Percentiles rank a stretch among this genome's conserved stretches.
Conservation (phyloP, 495 filamentous ascomycete species). For the Thermochaetoides thermophila region DNA sequence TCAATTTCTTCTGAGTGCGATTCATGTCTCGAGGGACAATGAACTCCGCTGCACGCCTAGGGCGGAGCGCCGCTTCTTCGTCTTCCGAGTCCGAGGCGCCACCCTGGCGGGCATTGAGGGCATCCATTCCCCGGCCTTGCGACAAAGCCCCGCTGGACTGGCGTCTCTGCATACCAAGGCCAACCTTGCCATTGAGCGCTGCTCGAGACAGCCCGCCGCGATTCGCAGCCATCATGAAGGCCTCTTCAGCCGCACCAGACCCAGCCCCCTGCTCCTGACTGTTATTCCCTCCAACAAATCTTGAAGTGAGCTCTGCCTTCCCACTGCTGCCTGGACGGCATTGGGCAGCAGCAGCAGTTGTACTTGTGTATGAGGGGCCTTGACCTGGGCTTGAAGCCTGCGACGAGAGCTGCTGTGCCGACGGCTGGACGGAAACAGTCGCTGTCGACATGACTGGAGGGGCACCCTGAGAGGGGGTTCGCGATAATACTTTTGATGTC, state of each 20-base stretch:
- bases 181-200: conserved; percentile 6
- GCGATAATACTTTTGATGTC: conserved; percentile 43
- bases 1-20: conserved; percentile 56
- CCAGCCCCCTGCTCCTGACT: conserved; percentile 24
- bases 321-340: conserved; percentile 28
- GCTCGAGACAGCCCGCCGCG: conserved; percentile 7
- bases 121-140: conserved; percentile 6
- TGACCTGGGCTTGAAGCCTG: conserved; percentile 7
- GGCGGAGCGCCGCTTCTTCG: conserved; percentile 1
- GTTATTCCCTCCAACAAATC: conserved; percentile 32
- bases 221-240: conserved; percentile 12
- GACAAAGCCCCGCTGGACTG: conserved; percentile 15
- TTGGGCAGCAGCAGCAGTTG: conserved; percentile 15
- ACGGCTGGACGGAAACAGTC: conserved; percentile 32
- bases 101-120: conserved; percentile 1
- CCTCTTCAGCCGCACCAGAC: conserved; percentile 16
- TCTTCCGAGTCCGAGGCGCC: conserved; percentile 14
- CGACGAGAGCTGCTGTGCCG: conserved; percentile 26
- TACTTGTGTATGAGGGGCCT: conserved; percentile 13
- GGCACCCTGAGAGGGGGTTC: conserved; percentile 38
- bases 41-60: conserved; percentile 7
- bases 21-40: conserved; percentile 36
- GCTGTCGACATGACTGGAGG: conserved; percentile 45
- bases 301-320: conserved; percentile 33
- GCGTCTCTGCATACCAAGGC: conserved; percentile 6